phyloP scores from a whole-genome alignment of 139 green algal genomes.

The Penium margaritaceum region DNA sequence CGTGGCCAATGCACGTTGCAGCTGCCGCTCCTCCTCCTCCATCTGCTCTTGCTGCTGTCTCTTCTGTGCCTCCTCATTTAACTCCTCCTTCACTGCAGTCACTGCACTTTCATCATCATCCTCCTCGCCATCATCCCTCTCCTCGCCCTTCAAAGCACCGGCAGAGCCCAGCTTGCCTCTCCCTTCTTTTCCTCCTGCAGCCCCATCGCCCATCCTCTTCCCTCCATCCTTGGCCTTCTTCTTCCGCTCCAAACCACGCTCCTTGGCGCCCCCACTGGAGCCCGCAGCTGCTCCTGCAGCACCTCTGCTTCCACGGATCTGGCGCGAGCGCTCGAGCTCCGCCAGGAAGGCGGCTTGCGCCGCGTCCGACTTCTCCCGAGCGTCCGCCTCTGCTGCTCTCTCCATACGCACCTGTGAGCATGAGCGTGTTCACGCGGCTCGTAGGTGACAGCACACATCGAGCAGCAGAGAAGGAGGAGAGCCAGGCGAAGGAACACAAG shows the following conservation, averaged over 20 bases:
- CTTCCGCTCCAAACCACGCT: too few relatives aligned
- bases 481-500: too few relatives aligned
- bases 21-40: slow-evolving; percentile 19
- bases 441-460: too few relatives aligned
- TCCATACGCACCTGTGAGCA: slow-evolving; percentile 11
- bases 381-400: slow-evolving; percentile 14
- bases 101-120: background rate
- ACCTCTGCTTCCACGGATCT: background rate
- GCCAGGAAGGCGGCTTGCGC: slow-evolving; percentile 25
- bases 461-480: too few relatives aligned
- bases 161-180: too few relatives aligned
- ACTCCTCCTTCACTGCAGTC: background rate
- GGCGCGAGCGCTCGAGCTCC: slow-evolving; percentile 12
- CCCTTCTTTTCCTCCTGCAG: background rate
- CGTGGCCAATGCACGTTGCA: background rate
- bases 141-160: slow-evolving; percentile 5
- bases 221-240: background rate
- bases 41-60: background rate
- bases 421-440: too few relatives aligned
- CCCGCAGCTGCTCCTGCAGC: background rate
- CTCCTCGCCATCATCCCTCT: background rate
- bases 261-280: too few relatives aligned
- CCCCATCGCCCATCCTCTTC: background rate
- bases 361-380: slow-evolving; percentile 11
- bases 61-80: background rate